Conservation (phyloP, 768 basidiomycete species). For the Lentinula detonsa region DNA sequence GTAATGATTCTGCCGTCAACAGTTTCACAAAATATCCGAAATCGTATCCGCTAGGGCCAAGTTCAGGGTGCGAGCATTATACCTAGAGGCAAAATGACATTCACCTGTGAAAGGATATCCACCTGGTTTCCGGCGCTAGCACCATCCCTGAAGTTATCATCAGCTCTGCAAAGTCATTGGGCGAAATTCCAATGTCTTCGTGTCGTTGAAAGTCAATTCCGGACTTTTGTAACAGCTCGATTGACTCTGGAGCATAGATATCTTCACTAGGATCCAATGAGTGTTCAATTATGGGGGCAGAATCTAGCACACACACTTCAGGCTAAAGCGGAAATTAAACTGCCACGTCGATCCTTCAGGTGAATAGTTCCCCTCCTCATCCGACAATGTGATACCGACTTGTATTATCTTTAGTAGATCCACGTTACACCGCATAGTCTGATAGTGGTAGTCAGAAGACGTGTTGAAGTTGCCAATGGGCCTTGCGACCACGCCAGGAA, state of each 20-base stretch:
- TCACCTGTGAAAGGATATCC: conserved; percentile 98
- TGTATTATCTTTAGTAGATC: conserved; percentile 98
- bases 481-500: conserved; percentile 96
- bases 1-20: conserved; percentile 79
- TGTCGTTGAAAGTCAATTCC: conserved; percentile 95
- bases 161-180: conserved; percentile 94
- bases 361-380: conserved; percentile 90
- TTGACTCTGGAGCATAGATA: conserved; percentile 98
- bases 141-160: conserved; percentile 97
- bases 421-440: conserved; percentile 99
- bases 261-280: conserved; percentile 62
- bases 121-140: conserved; percentile 79
- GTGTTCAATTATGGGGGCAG: conserved; percentile 6
- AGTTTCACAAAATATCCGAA: conserved; percentile 98
- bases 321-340: conserved; percentile 94
- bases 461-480: conserved; percentile 97
- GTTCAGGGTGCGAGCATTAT: not conserved
- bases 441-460: conserved; percentile 97
- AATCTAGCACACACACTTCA: conserved; percentile 52
- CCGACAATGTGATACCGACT: conserved; percentile 90
- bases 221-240: conserved; percentile 90
- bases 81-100: not conserved
- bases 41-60: conserved; percentile 79
- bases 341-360: conserved; percentile 95
- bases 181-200: conserved; percentile 85